Evolutionary conservation across 2,329 filamentous ascomycete species (phyloP).

Genomic region (Aureobasidium namibiae): DNA sequence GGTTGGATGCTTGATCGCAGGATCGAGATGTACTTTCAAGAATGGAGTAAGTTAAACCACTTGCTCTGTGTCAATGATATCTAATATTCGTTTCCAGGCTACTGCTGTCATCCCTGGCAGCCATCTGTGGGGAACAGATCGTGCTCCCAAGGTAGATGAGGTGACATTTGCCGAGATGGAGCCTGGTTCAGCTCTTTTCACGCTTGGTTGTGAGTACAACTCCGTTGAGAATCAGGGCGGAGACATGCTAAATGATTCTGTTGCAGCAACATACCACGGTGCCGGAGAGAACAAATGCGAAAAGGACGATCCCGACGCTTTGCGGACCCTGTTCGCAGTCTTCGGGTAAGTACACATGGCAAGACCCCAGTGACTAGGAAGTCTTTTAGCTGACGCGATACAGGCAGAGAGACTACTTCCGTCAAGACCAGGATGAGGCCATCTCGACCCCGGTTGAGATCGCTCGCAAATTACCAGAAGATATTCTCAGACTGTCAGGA

Average conservation of each 20-base stretch:
- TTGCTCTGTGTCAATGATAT: neutral
- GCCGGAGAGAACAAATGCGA: slow-evolving; percentile 1
- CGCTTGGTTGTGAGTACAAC: neutral
- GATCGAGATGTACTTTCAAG: neutral
- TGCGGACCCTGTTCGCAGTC: neutral
- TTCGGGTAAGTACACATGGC: neutral
- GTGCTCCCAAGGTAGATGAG: neutral
- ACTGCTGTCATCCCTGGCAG: slow-evolving; percentile 3
- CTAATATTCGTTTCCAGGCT: neutral
- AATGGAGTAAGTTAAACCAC: neutral
- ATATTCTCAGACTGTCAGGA: neutral
- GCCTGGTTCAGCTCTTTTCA: neutral
- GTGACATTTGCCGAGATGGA: slow-evolving; percentile 1
- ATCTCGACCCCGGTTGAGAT: neutral
- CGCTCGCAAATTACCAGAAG: neutral
- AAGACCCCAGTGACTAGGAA: neutral
- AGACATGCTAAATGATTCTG: neutral
- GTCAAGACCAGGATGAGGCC: neutral
- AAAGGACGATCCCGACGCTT: neutral
- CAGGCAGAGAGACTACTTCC: neutral
- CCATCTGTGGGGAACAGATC: neutral
- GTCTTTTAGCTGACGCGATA: neutral
- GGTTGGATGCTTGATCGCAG: neutral
- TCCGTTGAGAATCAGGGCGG: neutral
- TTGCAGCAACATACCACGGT: neutral